Evolutionary conservation across 2,329 filamentous ascomycete genomes (phyloP).

Genomic region (Paraphoma sp.): DNA sequence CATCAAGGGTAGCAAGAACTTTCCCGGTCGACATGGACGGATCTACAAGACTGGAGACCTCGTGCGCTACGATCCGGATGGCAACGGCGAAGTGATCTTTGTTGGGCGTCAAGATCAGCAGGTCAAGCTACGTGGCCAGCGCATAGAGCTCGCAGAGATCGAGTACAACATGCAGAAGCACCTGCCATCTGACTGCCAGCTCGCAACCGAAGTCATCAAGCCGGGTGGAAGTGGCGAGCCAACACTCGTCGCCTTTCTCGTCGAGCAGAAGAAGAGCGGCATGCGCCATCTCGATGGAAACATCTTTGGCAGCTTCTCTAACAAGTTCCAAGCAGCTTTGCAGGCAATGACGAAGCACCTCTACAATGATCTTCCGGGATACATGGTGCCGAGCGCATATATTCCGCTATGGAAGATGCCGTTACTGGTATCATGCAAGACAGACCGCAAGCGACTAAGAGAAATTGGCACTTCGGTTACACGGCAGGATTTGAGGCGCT

Average conservation of each 20-base stretch:
- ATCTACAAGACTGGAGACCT: constrained; percentile 45
- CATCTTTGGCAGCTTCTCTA: constrained; percentile 40
- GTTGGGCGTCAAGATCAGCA: constrained; percentile 47
- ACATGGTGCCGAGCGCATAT: constrained; percentile 47
- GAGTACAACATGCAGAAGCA: constrained; percentile 51
- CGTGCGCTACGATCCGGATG: constrained; percentile 58
- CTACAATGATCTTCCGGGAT: constrained; percentile 35
- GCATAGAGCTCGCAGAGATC: constrained; percentile 48
- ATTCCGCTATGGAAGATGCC: constrained; percentile 47
- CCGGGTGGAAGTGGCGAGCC: constrained; percentile 38
- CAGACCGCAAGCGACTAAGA: constrained; percentile 42
- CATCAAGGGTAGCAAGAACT: constrained; percentile 65
- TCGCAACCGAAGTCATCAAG: constrained; percentile 59
- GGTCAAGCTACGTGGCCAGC: constrained; percentile 51
- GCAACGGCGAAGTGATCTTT: constrained; percentile 44
- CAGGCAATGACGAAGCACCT: constrained; percentile 39
- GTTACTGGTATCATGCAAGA: constrained; percentile 44
- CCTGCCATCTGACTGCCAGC: constrained; percentile 42
- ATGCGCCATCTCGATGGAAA: constrained; percentile 40
- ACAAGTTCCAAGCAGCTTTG: constrained; percentile 35
- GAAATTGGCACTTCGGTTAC: constrained; percentile 42
- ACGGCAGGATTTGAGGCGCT: constrained; percentile 39
- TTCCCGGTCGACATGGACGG: constrained; percentile 59
- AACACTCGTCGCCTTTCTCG: constrained; percentile 43
- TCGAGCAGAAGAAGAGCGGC: constrained; percentile 37